Evolutionary conservation across 495 filamentous ascomycete genomes (phyloP).

Genomic region (Endocarpon pusillum): DNA sequence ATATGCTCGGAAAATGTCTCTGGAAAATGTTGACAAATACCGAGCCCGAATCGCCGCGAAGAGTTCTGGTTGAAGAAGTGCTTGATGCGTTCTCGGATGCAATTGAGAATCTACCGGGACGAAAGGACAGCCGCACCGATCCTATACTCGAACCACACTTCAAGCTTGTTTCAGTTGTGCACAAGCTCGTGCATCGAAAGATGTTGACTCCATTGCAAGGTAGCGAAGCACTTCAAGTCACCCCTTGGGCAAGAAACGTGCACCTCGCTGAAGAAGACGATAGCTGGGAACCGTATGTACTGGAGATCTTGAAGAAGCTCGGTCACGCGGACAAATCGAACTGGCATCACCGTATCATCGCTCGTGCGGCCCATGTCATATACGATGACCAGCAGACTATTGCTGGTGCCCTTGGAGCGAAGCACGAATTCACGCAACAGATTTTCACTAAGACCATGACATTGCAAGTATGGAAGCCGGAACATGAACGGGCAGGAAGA

Average conservation of each 20-base stretch:
- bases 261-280: constrained; percentile 32
- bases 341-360: constrained; percentile 92
- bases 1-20: constrained; percentile 82
- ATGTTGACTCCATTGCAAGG: constrained; percentile 25
- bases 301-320: constrained; percentile 54
- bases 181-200: constrained; percentile 52
- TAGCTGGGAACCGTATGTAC: constrained; percentile 59
- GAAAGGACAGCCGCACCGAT: constrained; percentile 56
- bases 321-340: constrained; percentile 80
- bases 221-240: constrained; percentile 34
- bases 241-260: constrained; percentile 37
- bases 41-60: constrained; percentile 16
- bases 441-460: constrained; percentile 93
- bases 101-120: constrained; percentile 64
- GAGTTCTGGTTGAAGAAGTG: constrained; percentile 35
- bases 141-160: constrained; percentile 92
- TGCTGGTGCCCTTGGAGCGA: constrained; percentile 41
- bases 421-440: constrained; percentile 59
- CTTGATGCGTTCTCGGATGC: constrained; percentile 55
- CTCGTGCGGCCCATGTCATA: constrained; percentile 49
- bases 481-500: constrained; percentile 73
- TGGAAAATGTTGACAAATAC: constrained; percentile 71
- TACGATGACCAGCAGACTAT: constrained; percentile 38
- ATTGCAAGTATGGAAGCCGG: constrained; percentile 91
- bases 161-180: constrained; percentile 72